Evolutionary conservation across 2,329 filamentous ascomycete genomes (phyloP), one percentile per base, ranked within the genome.

Genomic region (Colletotrichum lini): DNA sequence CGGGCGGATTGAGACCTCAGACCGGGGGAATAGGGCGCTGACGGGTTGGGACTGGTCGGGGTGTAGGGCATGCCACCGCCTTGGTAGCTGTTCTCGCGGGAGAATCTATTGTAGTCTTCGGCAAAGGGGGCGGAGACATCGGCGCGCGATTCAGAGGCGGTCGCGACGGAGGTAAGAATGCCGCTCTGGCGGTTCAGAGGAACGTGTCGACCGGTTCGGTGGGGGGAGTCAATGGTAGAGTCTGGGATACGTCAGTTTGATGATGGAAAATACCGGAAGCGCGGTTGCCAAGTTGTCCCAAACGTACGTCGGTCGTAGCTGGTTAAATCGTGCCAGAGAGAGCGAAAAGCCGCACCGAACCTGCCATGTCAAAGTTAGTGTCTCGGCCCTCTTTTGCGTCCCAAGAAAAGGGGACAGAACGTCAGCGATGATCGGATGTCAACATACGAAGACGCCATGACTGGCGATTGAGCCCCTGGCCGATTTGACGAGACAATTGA

Each of bases 291-390:
- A 56, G 40, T 61, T 40, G 62, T 60, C 57, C 56, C 52, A 44
- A 70, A 72, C 90, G 79, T 84, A 92, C 90, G 90, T 83, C 90
- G 84, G 81, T 92, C 90, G 84, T 92, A 86, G 77, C 90, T 92
- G 82, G 90, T 92, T 89, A 92, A 96, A 76, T 93, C 91, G 87
- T 98, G 96, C 96, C 96, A 99, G 85, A 99, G 96, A 73, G 93
- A 93, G 83, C 93, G 93, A 83, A 96, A 93, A 83, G 92, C 90
- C 77, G 88, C 88, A 77, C 90, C 88, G 79, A 96, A 82, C 78
- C 92, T 92, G 75, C 52, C 75, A 67, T 65, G 56, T 52, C 47
- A 70, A 64, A 66, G 70, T 72, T 40, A 72, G 59, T 72, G 70
- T 70, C 69, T 72, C 65, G 69, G 69, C 53, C 69, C 65, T 56